A percentile compares a stretch with the other conserved stretches of the same genome.
Evolutionary conservation across 2,329 filamentous ascomycete species (phyloP).

Genomic region (Metarhizium sp.): DNA sequence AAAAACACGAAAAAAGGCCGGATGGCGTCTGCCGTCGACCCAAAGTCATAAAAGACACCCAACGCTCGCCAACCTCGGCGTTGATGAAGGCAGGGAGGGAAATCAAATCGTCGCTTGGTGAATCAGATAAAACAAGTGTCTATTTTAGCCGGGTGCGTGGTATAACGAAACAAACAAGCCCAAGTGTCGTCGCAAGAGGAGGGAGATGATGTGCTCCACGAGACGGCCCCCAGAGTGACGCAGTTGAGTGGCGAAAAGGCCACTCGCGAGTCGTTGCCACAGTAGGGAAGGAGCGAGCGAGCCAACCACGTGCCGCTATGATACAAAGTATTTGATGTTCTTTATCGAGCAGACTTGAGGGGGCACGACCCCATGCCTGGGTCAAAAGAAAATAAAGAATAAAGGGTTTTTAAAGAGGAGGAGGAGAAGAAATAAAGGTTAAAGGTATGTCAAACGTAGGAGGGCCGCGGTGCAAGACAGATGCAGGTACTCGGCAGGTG

Average conservation of each 20-base stretch:
- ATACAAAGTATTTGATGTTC: not conserved
- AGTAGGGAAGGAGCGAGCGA: not conserved
- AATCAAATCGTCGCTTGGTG: not conserved
- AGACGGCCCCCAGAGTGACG: not conserved
- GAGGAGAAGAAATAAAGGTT: not conserved
- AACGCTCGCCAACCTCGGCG: not conserved
- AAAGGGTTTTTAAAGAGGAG: too few relatives aligned
- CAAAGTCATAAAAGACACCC: too few relatives aligned
- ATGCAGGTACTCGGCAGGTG: too few relatives aligned
- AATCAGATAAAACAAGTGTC: not conserved
- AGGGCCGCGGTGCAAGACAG: not conserved
- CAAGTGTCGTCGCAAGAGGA: not conserved
- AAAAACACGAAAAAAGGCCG: not conserved
- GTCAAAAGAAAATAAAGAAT: not conserved
- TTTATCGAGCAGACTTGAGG: not conserved
- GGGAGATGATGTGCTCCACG: not conserved
- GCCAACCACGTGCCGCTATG: not conserved
- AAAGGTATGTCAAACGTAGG: not conserved
- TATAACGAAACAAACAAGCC: not conserved
- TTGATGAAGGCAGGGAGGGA: not conserved
- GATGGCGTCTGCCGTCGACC: too few relatives aligned
- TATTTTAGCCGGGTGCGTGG: not conserved
- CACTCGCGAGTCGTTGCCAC: not conserved
- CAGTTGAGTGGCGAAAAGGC: constrained; percentile 1
- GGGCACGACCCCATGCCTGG: not conserved